Percentiles rank a stretch among this genome's conserved stretches.
phyloP scores from a whole-genome alignment of 139 green algal genomes.

The Gonium pectorale region DNA sequence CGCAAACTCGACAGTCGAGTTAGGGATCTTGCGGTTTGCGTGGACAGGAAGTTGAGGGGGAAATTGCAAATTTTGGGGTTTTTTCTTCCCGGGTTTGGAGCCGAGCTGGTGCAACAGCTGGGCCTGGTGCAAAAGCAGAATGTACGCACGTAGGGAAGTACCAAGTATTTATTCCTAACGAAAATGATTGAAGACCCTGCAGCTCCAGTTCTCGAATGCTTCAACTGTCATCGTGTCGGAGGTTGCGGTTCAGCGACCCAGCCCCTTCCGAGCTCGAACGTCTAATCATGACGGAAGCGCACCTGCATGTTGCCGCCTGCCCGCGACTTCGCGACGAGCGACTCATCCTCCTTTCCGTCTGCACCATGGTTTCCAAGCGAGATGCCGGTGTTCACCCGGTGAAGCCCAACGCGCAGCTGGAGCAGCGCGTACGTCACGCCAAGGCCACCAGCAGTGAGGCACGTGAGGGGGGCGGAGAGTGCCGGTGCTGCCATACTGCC shows the following conservation, averaged over 20 bases:
- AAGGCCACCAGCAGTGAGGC: conserved; percentile 10
- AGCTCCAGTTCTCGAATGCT: not conserved
- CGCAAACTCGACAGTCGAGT: no score
- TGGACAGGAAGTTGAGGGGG: no score
- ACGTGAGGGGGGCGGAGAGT: not conserved
- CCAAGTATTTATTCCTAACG: not conserved
- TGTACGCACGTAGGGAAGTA: not conserved
- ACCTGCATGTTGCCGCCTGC: conserved; percentile 30
- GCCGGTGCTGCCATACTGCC: no score
- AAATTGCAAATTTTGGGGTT: no score
- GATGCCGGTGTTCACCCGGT: not conserved
- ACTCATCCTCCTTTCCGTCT: not conserved
- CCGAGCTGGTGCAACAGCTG: not conserved
- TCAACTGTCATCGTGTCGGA: not conserved
- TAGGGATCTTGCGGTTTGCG: no score
- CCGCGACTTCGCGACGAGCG: not conserved
- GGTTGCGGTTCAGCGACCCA: not conserved
- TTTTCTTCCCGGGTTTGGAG: no score
- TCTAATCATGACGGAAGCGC: not conserved
- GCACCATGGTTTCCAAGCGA: not conserved
- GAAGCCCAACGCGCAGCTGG: not conserved
- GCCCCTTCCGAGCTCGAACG: not conserved
- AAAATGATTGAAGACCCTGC: not conserved
- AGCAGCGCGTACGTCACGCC: conserved; percentile 4
- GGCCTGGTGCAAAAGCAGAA: not conserved